Base-by-base conservation (phyloP, 306 rosid genomes). In the Oxytropis ochrocephala region DNA sequence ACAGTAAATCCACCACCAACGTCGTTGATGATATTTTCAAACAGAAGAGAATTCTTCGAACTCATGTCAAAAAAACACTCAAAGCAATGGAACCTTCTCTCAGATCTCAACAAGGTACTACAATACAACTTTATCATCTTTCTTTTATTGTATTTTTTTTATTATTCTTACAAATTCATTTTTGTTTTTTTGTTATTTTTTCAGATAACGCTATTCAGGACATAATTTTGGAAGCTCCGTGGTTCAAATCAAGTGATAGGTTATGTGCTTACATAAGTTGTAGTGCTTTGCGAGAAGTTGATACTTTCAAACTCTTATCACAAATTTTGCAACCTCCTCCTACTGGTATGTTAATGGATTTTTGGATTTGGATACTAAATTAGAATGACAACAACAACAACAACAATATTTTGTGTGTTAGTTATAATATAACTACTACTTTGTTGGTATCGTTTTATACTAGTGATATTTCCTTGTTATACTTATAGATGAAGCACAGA, bases 211-310 rank as follows among this genome's bases (percentile, higher is more conserved):
- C 74, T 17, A 80, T 94, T 84, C 97, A 94, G 79, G 81, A 71
- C 41, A 55, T 87, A 21, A 72, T 94, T 57, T 49, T 85, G 75
- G 91, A 71, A 47, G 84, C 99, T 64, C 87, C 97, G 0, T 94
- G 97, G 97, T 94, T 94, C 74, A 83, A 74, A 83, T 85, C 96
- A 18, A 81, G 86, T 77, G 70, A 35, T 69, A 73, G 92, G 60
- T 59, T 94, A 27, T 88, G 99, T 68, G 95, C 95, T 5, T 94
- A 91, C 75, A 88, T 94, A 69, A 88, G 97, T 67, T 91, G 97
- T 82, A 82, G 71, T 70, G 85, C 97, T 47, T 76, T 94, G 17
- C 88, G 95, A 11, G 99, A 94, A 84, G 99, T 94, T 30, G 97
- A 91, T 51, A 88, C 96, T 2, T 84, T 64, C 1, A 88, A 82